A percentile compares a stretch with the other conserved stretches of the same genome.
These are phyloP conservation scores for Tulasnella sp. DNA, from an alignment of 768 basidiomycete species.

Conservation along the genomic window DNA sequence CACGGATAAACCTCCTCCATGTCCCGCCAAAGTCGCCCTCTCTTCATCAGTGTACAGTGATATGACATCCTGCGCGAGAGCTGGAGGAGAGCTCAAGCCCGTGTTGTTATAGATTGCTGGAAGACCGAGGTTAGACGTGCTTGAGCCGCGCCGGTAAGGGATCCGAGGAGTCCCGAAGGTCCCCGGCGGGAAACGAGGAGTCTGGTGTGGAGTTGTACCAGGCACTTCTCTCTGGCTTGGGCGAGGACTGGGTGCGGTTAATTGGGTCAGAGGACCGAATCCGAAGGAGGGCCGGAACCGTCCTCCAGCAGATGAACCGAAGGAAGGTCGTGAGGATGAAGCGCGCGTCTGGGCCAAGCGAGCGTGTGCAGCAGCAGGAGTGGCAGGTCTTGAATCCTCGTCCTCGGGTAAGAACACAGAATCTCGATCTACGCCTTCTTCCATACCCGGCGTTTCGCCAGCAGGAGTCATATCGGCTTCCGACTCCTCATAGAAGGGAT, in stretches of 20 bases:
- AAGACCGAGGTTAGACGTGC: constrained; percentile 21
- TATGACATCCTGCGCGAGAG: constrained; percentile 1
- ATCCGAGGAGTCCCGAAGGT: not conserved
- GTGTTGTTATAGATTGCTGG: constrained; percentile 36
- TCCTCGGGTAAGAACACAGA: constrained; percentile 18
- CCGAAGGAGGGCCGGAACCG: constrained; percentile 9
- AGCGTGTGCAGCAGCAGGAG: not conserved
- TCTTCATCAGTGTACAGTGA: constrained; percentile 18
- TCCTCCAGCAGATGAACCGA: not conserved
- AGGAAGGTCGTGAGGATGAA: constrained; percentile 13
- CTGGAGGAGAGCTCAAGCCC: constrained; percentile 31
- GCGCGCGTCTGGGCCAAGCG: not conserved
- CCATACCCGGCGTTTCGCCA: constrained; percentile 33
- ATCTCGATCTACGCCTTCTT: constrained; percentile 31
- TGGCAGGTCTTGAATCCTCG: constrained; percentile 25
- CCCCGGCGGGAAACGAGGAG: not conserved
- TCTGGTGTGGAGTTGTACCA: not conserved
- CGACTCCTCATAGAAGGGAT: constrained; percentile 61
- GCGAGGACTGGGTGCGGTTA: constrained; percentile 20
- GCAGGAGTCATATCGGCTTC: constrained; percentile 40
- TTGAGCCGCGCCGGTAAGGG: constrained; percentile 12
- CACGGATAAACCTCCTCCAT: constrained; percentile 3
- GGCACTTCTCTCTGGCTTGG: not conserved
- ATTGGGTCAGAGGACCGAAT: constrained; percentile 12
- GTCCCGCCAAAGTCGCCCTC: not conserved